Evolutionary conservation across 352 stramenopile genomes (phyloP), one percentile per base, ranked within the genome.

Genomic region (Phytophthora fragariaefolia): DNA sequence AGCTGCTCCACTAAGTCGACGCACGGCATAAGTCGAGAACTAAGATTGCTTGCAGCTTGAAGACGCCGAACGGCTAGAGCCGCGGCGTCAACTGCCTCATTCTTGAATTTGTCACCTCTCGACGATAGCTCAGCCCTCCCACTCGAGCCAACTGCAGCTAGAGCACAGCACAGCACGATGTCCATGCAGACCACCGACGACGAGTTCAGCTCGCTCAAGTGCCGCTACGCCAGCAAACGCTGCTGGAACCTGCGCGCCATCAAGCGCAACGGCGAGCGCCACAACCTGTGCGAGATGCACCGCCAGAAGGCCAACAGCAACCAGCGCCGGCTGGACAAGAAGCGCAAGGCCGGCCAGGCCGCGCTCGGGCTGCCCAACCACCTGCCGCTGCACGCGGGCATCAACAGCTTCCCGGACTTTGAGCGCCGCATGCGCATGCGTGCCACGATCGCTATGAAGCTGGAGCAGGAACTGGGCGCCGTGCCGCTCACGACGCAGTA

Each of bases 261-360:
- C 50, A 96, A 96, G 61, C 84, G 84, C 68, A 92, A 96, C 59
- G 87, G 87, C 22, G 85, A 91, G 50, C 77, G 86, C 42, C 87
- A 96, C 76, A 92, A 90, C 42, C 74, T 96, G 66, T 96, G 87
- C 69, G 86, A 96, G 64, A 84, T 91, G 72, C 87, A 96, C 68
- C 84, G 87, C 3, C 82, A 89, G 61, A 89, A 89, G 34, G 87
- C 87, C 51, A 96, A 96, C 66, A 83, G 83, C 56, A 93, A 91
- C 66, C 87, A 96, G 66, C 84, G 85, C 8, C 85, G 87, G 20
- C 77, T 93, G 8, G 83, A 96, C 70, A 85, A 89, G 51, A 86
- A 86, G 63, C 82, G 84, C 53, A 92, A 92, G 63, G 76, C 75
- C 24, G 75, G 78, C 6, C 75, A 83, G 50, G 66, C 57, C 15